Percentiles rank a stretch among this genome's conserved stretches.
phyloP scores from a whole-genome alignment of 2,329 filamentous ascomycete species.

The Pyrenophora tritici-repentis region DNA sequence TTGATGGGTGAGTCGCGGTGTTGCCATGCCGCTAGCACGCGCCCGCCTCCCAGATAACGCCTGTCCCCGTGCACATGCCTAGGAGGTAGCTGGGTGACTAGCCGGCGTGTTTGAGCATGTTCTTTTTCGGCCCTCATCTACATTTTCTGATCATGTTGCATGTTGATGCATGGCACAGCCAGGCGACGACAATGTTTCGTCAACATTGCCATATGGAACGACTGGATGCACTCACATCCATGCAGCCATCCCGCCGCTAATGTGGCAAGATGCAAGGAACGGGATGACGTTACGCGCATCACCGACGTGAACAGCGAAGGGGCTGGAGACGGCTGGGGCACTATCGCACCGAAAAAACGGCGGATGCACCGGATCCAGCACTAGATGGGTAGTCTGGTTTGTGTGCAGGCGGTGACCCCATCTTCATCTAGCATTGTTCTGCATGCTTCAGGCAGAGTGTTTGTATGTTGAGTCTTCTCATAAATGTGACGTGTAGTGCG shows the following conservation, averaged over 20 bases:
- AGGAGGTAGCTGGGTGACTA: constrained; percentile 4
- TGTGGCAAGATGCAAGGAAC: too few relatives aligned
- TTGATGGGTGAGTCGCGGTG: constrained; percentile 17
- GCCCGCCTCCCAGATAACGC: constrained; percentile 23
- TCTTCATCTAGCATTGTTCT: background rate
- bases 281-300: too few relatives aligned
- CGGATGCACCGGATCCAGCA: background rate
- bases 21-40: constrained; percentile 35
- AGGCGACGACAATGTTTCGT: too few relatives aligned
- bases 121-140: background rate
- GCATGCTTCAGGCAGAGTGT: background rate
- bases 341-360: too few relatives aligned
- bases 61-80: constrained; percentile 26
- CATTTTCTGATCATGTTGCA: background rate
- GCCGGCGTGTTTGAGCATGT: background rate
- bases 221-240: too few relatives aligned
- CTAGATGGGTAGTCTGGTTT: background rate
- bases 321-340: too few relatives aligned
- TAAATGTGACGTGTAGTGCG: too few relatives aligned
- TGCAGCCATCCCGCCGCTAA: too few relatives aligned
- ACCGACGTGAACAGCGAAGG: too few relatives aligned
- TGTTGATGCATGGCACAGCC: background rate
- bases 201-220: too few relatives aligned
- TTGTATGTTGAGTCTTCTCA: background rate
- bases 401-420: background rate